A percentile compares a stretch with the other conserved stretches of the same genome.
These are phyloP conservation scores for Floccularia luteovirens DNA, from an alignment of 768 basidiomycete genomes.

Conservation along the genomic window DNA sequence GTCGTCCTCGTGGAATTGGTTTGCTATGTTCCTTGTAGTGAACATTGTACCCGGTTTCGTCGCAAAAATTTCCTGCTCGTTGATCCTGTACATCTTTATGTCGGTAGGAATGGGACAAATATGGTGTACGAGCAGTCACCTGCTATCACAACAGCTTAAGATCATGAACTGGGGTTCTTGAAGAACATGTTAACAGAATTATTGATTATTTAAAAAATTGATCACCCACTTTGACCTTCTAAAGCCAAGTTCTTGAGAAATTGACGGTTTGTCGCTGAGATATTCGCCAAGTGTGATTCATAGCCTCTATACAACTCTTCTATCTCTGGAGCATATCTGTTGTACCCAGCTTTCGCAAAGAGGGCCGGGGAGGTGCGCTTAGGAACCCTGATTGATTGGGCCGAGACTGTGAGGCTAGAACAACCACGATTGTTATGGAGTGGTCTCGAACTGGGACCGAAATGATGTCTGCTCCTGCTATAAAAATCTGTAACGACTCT, in stretches of 20 bases:
- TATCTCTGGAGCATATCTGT: not conserved
- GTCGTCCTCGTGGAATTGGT: conserved; percentile 12
- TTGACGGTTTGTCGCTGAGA: not conserved
- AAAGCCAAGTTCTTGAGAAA: conserved; percentile 2
- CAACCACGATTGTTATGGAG: no score
- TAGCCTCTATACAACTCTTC: conserved; percentile 4
- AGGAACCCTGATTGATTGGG: no score
- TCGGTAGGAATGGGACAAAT: not conserved
- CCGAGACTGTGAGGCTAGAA: no score
- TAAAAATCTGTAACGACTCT: no score
- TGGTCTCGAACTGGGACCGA: no score
- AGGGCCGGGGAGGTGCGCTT: no score
- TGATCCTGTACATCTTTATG: conserved; percentile 6
- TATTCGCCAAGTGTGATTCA: not conserved
- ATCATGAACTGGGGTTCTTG: conserved; percentile 14
- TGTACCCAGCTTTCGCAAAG: no score
- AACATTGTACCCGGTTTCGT: conserved; percentile 15
- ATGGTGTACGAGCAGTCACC: not conserved
- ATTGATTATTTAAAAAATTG: not conserved
- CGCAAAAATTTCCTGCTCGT: conserved; percentile 14
- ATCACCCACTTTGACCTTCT: conserved; percentile 5
- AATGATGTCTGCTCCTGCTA: no score
- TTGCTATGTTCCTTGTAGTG: conserved; percentile 15
- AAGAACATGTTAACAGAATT: not conserved
- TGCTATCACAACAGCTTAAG: conserved; percentile 14